phyloP scores from a whole-genome alignment of 2,329 filamentous ascomycete species.

The Exserohilum turcica region DNA sequence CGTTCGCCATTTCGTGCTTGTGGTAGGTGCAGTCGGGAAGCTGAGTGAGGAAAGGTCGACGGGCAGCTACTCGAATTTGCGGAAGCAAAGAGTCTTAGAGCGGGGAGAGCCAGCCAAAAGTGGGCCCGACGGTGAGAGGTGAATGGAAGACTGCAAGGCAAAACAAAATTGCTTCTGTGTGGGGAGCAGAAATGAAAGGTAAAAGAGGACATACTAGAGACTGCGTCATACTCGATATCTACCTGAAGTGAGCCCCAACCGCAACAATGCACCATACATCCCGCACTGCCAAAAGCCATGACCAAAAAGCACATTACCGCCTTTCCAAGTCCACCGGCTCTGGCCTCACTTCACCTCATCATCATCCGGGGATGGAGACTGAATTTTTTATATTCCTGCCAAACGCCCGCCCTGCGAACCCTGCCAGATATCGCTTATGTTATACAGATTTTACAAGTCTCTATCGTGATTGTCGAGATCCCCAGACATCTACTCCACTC shows the following conservation, averaged over 20 bases:
- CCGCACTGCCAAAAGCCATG: neutral
- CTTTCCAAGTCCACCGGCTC: neutral
- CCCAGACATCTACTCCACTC: slow-evolving; percentile 66
- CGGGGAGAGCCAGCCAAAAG: neutral
- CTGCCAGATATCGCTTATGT: slow-evolving; percentile 27
- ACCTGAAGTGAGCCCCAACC: neutral
- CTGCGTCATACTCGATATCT: neutral
- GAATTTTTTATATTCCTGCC: slow-evolving; percentile 34
- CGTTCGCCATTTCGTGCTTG: slow-evolving; percentile 29
- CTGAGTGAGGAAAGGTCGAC: slow-evolving; percentile 14
- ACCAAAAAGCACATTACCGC: neutral
- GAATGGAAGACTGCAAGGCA: neutral
- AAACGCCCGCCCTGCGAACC: slow-evolving; percentile 32
- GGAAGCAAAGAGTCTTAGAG: slow-evolving; percentile 4
- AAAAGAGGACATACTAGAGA: slow-evolving; percentile 12
- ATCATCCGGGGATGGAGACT: slow-evolving; percentile 3
- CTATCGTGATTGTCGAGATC: slow-evolving; percentile 18
- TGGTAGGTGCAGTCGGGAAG: slow-evolving; percentile 18
- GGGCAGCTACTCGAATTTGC: neutral
- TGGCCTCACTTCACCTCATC: slow-evolving; percentile 1
- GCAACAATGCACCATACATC: neutral
- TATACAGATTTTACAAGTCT: slow-evolving; percentile 35
- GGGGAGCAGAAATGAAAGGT: slow-evolving; percentile 9
- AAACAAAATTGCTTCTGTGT: neutral
- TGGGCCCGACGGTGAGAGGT: slow-evolving; percentile 4